A percentile compares a stretch with the other conserved stretches of the same genome.
These are phyloP conservation scores for Cydonia oblonga DNA, from an alignment of 331 rosid genomes.

Conservation along the genomic window DNA sequence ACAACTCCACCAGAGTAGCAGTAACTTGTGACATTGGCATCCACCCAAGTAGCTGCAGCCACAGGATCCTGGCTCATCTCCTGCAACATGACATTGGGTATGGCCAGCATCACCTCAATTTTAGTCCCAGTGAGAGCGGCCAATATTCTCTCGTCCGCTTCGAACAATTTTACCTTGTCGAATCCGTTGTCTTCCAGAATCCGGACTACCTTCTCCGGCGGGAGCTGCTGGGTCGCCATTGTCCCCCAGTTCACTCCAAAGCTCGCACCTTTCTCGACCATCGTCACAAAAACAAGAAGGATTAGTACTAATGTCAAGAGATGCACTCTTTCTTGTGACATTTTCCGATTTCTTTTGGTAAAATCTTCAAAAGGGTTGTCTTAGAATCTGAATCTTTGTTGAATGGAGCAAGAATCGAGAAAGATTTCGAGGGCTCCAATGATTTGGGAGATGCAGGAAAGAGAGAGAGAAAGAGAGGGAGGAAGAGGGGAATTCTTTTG, in stretches of 20 bases:
- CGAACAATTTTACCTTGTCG: conserved; percentile 58
- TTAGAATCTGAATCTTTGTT: conserved; percentile 21
- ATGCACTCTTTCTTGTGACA: conserved; percentile 29
- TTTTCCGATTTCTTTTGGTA: conserved; percentile 6
- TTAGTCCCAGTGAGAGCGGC: conserved; percentile 57
- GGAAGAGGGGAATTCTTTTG: conserved; percentile 6
- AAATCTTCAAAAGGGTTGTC: conserved; percentile 9
- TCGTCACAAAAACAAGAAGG: conserved; percentile 17
- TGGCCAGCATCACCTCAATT: conserved; percentile 71
- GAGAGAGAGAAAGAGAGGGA: conserved; percentile 11
- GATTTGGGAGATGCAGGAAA: conserved; percentile 10
- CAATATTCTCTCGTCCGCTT: conserved; percentile 62
- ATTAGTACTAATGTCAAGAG: conserved; percentile 7
- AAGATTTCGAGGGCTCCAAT: conserved; percentile 15
- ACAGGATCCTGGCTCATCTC: conserved; percentile 37
- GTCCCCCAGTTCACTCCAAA: conserved; percentile 94
- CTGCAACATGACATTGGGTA: conserved; percentile 68
- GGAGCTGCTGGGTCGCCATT: conserved; percentile 57
- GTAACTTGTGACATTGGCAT: conserved; percentile 63
- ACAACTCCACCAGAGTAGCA: conserved; percentile 64
- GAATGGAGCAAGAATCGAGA: conserved; percentile 25
- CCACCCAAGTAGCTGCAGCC: conserved; percentile 75
- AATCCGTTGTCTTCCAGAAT: conserved; percentile 69
- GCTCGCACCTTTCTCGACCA: conserved; percentile 20
- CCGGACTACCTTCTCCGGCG: conserved; percentile 53